These are phyloP conservation scores for Mycena capillaripes DNA, from an alignment of 768 basidiomycete genomes.

Conservation along the genomic window DNA sequence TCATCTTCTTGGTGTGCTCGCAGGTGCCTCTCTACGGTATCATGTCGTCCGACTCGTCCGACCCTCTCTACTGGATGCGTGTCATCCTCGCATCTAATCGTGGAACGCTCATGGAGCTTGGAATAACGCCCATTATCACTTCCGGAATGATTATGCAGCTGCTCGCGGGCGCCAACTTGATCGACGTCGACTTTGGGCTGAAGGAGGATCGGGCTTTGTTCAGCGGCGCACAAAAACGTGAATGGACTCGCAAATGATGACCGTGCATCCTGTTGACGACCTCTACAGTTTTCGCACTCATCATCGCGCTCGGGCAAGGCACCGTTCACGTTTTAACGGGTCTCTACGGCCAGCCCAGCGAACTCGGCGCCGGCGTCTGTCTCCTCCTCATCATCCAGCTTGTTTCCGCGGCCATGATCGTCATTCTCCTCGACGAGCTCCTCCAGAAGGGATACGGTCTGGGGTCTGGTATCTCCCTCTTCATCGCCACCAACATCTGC, in stretches of 20 bases:
- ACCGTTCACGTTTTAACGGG: slow-evolving; percentile 98
- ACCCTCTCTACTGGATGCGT: slow-evolving; percentile 99
- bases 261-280: not conserved
- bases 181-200: slow-evolving; percentile 96
- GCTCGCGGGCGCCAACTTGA: slow-evolving; percentile 95
- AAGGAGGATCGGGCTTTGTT: slow-evolving; percentile 98
- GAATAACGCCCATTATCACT: slow-evolving; percentile 97
- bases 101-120: slow-evolving; percentile 99
- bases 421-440: slow-evolving; percentile 98
- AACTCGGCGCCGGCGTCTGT: slow-evolving; percentile 97
- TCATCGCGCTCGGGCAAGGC: slow-evolving; percentile 96
- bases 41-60: slow-evolving; percentile 99
- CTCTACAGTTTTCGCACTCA: slow-evolving; percentile 89
- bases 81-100: slow-evolving; percentile 99
- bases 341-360: slow-evolving; percentile 93
- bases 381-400: slow-evolving; percentile 97
- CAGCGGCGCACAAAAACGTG: slow-evolving; percentile 96
- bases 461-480: slow-evolving; percentile 97
- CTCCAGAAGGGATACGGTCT: slow-evolving; percentile 99
- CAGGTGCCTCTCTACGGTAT: slow-evolving; percentile 99
- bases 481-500: slow-evolving; percentile 99
- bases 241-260: slow-evolving; percentile 40
- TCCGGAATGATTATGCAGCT: slow-evolving; percentile 99
- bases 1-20: slow-evolving; percentile 99
- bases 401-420: slow-evolving; percentile 93